These are phyloP conservation scores for Triadica sebifera DNA, from an alignment of 345 rosid species.

Conservation along the genomic window DNA sequence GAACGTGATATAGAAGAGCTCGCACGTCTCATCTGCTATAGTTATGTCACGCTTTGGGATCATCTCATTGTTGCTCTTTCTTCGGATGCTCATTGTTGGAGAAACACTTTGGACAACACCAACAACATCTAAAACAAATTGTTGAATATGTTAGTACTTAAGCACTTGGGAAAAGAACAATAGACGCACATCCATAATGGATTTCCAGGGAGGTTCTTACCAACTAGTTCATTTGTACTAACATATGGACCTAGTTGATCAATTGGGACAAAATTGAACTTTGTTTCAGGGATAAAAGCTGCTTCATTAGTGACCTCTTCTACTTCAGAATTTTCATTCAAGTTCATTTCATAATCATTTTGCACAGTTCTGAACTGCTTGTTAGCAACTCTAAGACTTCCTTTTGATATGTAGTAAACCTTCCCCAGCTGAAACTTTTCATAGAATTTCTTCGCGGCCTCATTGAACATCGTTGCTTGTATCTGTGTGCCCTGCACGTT, in stretches of 20 bases:
- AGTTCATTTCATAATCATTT: conserved; percentile 92
- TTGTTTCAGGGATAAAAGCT: conserved; percentile 70
- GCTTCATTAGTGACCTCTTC: conserved; percentile 76
- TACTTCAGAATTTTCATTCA: conserved; percentile 81
- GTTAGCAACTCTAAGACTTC: conserved; percentile 77
- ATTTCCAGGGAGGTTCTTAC: conserved; percentile 35
- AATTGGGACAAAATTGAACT: conserved; percentile 73
- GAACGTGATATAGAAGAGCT: not conserved
- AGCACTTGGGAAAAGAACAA: not conserved
- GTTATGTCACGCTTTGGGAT: conserved; percentile 81
- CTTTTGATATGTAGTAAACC: conserved; percentile 81
- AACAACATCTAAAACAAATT: conserved; percentile 49
- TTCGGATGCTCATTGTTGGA: conserved; percentile 67
- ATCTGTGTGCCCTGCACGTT: conserved; percentile 77
- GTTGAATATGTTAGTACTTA: not conserved
- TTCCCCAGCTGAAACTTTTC: conserved; percentile 77
- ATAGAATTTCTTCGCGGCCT: conserved; percentile 76
- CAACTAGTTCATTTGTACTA: conserved; percentile 67
- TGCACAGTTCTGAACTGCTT: conserved; percentile 84
- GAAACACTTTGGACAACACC: conserved; percentile 91
- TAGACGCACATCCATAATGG: no score
- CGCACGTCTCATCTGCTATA: conserved; percentile 79
- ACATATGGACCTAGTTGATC: conserved; percentile 78
- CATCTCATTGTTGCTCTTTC: conserved; percentile 72
- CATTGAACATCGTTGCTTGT: conserved; percentile 95